Conservation (phyloP, 305 asterid species). For the Nicotiana rustica region DNA sequence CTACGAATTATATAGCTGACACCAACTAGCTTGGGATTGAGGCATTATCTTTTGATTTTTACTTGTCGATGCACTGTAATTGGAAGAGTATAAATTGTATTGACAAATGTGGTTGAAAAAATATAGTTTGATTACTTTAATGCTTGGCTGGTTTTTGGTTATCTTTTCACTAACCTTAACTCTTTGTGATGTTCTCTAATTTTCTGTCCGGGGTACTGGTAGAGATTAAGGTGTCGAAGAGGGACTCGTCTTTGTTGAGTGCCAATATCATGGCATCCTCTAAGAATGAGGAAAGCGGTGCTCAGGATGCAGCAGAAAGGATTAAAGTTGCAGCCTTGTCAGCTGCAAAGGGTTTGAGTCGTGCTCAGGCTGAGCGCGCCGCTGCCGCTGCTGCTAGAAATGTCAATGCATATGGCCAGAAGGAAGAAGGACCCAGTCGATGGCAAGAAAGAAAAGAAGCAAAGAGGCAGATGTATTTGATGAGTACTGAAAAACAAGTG, state of each 20-base stretch:
- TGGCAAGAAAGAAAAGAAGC: conserved; percentile 99
- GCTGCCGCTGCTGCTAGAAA: conserved; percentile 91
- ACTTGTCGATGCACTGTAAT: background rate
- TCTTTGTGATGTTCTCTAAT: background rate
- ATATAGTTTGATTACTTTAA: background rate
- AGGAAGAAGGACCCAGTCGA: conserved; percentile 97
- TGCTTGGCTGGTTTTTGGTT: background rate
- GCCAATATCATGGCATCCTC: conserved; percentile 51
- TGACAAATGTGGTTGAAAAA: background rate
- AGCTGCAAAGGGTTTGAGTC: conserved; percentile 94
- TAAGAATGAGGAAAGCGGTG: conserved; percentile 74
- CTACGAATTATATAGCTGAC: background rate
- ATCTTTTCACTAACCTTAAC: background rate
- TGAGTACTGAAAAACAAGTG: conserved; percentile 98
- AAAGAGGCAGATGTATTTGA: conserved; percentile 91
- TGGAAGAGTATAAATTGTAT: background rate
- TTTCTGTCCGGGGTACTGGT: background rate
- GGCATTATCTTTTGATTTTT: background rate
- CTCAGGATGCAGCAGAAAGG: conserved; percentile 76
- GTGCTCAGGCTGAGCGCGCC: conserved; percentile 95
- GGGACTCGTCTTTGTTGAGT: conserved; percentile 9
- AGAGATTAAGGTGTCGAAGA: background rate
- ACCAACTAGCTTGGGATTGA: background rate
- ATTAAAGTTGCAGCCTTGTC: conserved; percentile 89
- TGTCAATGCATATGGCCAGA: conserved; percentile 96